Percentiles rank a stretch among this genome's conserved stretches.
phyloP scores from a whole-genome alignment of 176 grass and related monocot species.

The Avena sativa region DNA sequence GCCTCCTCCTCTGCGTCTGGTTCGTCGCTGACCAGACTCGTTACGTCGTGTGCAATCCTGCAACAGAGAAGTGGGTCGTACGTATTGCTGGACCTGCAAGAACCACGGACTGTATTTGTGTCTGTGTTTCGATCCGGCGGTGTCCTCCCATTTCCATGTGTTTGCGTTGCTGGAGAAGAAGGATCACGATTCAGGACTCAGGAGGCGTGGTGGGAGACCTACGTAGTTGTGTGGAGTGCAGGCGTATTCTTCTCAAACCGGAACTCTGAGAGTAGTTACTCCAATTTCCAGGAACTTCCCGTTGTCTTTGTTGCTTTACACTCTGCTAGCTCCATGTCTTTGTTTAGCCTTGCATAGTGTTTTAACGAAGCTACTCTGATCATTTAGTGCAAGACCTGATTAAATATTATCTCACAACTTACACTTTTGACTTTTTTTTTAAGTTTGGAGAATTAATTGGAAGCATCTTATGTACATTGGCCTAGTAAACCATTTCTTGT shows the following conservation, averaged over 20 bases:
- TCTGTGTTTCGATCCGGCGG: neutral
- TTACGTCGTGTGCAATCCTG: neutral
- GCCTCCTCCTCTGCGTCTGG: neutral
- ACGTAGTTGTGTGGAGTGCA: neutral
- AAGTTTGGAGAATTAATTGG: neutral
- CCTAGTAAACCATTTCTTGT: neutral
- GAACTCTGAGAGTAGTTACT: neutral
- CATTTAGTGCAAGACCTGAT: neutral
- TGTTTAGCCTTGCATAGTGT: neutral
- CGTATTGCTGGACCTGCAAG: neutral
- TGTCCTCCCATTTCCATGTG: slow-evolving; percentile 1
- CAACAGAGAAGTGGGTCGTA: neutral
- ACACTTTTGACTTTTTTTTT: neutral
- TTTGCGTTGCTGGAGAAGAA: neutral
- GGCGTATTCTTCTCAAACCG: neutral
- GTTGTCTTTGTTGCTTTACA: neutral
- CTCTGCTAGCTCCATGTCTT: neutral
- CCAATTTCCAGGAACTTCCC: neutral
- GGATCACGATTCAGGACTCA: neutral
- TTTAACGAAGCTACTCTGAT: neutral
- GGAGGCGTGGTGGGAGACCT: neutral
- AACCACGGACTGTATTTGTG: neutral
- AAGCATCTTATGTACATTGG: neutral
- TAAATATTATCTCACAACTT: neutral
- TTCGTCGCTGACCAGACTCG: neutral